These are phyloP conservation scores for Penicillium sp. DNA, from an alignment of 2,329 filamentous ascomycete genomes.

Conservation along the genomic window DNA sequence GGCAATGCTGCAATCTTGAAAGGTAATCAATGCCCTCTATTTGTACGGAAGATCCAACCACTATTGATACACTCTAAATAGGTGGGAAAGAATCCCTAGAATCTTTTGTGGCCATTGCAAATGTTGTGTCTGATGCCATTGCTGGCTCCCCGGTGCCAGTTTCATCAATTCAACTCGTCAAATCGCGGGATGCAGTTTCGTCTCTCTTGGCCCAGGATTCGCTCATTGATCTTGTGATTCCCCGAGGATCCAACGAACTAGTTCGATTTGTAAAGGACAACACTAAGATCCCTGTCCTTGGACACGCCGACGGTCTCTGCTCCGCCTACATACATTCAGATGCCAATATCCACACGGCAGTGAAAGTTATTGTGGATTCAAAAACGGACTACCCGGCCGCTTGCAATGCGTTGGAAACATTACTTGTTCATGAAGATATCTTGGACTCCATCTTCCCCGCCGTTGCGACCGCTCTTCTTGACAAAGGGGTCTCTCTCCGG, in stretches of 20 bases:
- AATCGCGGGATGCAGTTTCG: conserved; percentile 85
- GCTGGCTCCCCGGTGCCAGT: conserved; percentile 73
- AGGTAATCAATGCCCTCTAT: conserved; percentile 47
- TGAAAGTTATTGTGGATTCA: conserved; percentile 79
- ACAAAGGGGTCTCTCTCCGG: conserved; percentile 75
- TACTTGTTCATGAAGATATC: conserved; percentile 76
- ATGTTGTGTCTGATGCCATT: conserved; percentile 77
- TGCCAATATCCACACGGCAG: conserved; percentile 70
- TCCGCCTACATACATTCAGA: conserved; percentile 79
- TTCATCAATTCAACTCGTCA: conserved; percentile 87
- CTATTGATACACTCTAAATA: conserved; percentile 31
- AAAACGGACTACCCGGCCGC: conserved; percentile 95
- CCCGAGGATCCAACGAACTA: conserved; percentile 84
- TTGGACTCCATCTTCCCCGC: conserved; percentile 66
- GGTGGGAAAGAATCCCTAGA: conserved; percentile 92
- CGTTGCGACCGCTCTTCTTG: conserved; percentile 71
- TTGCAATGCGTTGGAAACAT: conserved; percentile 90
- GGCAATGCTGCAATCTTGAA: conserved; percentile 97
- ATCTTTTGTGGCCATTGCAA: conserved; percentile 90
- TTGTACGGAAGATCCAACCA: neutral
- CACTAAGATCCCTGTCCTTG: conserved; percentile 92
- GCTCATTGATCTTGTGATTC: conserved; percentile 93
- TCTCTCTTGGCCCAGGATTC: conserved; percentile 82
- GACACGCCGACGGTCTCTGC: conserved; percentile 93
- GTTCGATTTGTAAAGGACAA: conserved; percentile 86